Base-by-base conservation (phyloP, 75 land plant genomes). In the Isoetes taiwanensis region DNA sequence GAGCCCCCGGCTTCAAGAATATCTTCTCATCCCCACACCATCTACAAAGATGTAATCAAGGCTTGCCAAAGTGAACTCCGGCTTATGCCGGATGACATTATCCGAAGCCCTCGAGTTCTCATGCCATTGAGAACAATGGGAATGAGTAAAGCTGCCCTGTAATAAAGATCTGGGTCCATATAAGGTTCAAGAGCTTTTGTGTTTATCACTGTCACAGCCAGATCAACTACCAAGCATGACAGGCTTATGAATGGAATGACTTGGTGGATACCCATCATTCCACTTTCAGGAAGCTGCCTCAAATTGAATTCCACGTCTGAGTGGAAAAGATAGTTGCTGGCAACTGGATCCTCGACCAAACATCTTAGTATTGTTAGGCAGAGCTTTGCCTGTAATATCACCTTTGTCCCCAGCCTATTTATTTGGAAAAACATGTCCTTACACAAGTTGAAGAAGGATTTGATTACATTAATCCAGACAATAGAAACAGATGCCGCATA, bases 1-100 rank as follows among this genome's bases (percentile, higher is more conserved):
- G 58, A 23, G 42, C 72, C 29, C 72, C 67, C 24, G 72, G 72
- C 42, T 41, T 54, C 30, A 62, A 66, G 43, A 56, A 63, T n/a
- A 2, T 24, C 20, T 52, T 63, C 31, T 53, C 56, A 32, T 40
- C 42, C 28, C 52, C 59, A 63, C 57, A 52, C 67, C 67, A 56
- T 16, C 21, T 53, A 69, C 66, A 54, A 0, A 48, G 31, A 37
- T 56, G 19, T 1, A 63, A n/a, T 43, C 34, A 69, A 53, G 19
- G 59, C 50, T n/a, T 69, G 32, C 72, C 72, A 69, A 21, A 69
- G 16, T 14, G 48, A 28, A 16, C 46, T 34, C 59, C 57, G 63
- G 21, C 56, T 32, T 17, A 63, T 20, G 59, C 72, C 63, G 10
- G 58, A 28, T 3, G 67, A 54, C 10, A 53, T 42, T 10, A 69